Evolutionary conservation across 208 protist genomes (phyloP).

Genomic region (Hexamita inflata): DNA sequence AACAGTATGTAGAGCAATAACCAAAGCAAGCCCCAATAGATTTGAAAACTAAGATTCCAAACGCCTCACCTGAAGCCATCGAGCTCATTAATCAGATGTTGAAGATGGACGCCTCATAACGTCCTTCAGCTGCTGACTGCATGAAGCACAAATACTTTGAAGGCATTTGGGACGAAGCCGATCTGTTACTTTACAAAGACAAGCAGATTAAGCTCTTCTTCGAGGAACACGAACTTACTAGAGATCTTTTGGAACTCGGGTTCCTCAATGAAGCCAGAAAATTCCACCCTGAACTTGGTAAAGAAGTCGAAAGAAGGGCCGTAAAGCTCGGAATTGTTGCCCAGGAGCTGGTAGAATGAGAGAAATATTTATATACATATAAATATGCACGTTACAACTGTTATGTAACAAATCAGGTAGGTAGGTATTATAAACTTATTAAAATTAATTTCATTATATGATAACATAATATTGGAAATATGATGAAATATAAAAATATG

Average conservation of each 20-base stretch:
- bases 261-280: constrained; percentile 21
- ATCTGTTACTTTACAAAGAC: background rate
- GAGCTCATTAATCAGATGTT: constrained; percentile 64
- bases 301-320: background rate
- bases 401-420: no score
- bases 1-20: constrained; percentile 31
- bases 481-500: no score
- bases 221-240: constrained; percentile 16
- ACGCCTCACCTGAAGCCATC: constrained; percentile 47
- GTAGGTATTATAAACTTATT: no score
- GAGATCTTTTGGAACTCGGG: constrained; percentile 1
- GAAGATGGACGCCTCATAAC: constrained; percentile 62
- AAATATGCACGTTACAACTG: no score
- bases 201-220: constrained; percentile 19
- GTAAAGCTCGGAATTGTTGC: background rate
- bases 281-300: constrained; percentile 2
- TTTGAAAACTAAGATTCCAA: constrained; percentile 31
- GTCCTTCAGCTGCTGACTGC: constrained; percentile 68
- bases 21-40: constrained; percentile 19
- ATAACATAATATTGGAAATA: no score
- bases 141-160: constrained; percentile 74
- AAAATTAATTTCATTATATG: no score
- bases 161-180: background rate
- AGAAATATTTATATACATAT: no score
- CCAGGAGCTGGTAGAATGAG: no score